Base-by-base conservation (phyloP, 805 yeast species). In the Sugiyamaella lignohabitans region DNA sequence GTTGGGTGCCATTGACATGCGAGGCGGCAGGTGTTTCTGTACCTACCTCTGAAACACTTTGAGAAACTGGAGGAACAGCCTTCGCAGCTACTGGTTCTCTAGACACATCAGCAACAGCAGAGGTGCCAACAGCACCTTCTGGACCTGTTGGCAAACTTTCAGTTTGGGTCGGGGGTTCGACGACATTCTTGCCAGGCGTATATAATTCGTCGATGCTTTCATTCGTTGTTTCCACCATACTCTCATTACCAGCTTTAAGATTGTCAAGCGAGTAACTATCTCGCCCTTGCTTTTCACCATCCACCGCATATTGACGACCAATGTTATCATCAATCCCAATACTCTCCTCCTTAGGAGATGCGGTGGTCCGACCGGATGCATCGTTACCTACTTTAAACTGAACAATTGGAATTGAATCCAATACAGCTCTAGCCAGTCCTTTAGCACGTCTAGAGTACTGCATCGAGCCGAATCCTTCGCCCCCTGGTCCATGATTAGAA, bases 381-480 rank as follows among this genome's bases (percentile, higher is more conserved):
- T 17, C 37, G 32, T 16, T 35, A 3, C 30, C 21, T 34, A 49
- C 50, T n/a, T 40, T 48, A 46, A 47, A 52, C 35, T 27, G 43
- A 32, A 64, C 62, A 14, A 64, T 46, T 8, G 68, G 68, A 36
- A 64, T 59, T 6, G 69, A 58, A 48, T 64, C 68, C 39, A 64
- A 50, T 18, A 64, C 65, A 1, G 68, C 68, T 18, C 63, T 47
- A 4, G 68, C 68, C n/a, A 64, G 53, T 3, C 68, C 67, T 16
- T 54, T 56, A 21, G 68, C 68, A 8, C 60, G 52, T 16, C 39
- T 40, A n/a, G 58, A 39, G 21, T 52, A 46, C 3, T 43, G 48
- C 17, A 46, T 20, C 22, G 42, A 41, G 3, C 54, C 55, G 16
- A 47, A 50, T 5, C 50, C 46, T 18, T 46, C 52, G 29, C 37